A percentile compares a stretch with the other conserved stretches of the same genome.
These are phyloP conservation scores for Tieghemiomyces parasiticus DNA, from an alignment of 192 early-diverging fungal species.

Conservation along the genomic window DNA sequence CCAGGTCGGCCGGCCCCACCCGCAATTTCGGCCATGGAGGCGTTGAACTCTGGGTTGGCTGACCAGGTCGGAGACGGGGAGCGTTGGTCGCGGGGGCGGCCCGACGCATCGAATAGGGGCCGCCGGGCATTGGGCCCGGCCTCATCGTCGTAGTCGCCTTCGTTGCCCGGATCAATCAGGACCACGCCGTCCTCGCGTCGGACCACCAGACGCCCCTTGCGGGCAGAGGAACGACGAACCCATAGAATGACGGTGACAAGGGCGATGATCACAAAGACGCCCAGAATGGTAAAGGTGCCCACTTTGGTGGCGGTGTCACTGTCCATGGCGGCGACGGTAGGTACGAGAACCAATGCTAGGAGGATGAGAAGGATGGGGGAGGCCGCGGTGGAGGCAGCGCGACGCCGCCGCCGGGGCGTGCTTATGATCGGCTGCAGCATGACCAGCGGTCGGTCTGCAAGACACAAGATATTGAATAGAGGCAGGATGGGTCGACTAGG, in stretches of 20 bases:
- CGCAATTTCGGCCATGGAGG: background rate
- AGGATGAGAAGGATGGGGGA: too few relatives aligned
- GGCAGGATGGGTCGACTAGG: too few relatives aligned
- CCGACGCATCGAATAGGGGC: background rate
- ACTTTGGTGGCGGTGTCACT: conserved; percentile 9
- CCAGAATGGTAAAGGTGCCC: conserved; percentile 10
- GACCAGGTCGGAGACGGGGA: background rate
- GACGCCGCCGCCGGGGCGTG: too few relatives aligned
- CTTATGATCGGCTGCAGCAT: too few relatives aligned
- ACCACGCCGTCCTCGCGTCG: conserved; percentile 8
- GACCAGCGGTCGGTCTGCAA: too few relatives aligned
- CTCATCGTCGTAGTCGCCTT: conserved; percentile 11
- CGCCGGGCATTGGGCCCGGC: background rate
- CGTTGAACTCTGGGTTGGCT: background rate
- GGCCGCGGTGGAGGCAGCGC: too few relatives aligned
- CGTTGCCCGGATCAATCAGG: conserved; percentile 7
- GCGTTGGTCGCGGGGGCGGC: background rate
- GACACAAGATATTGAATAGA: too few relatives aligned
- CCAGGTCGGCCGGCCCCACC: too few relatives aligned
- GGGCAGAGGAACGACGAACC: background rate
- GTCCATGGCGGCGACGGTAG: background rate
- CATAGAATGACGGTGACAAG: conserved; percentile 3
- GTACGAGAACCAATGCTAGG: background rate
- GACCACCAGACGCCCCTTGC: background rate
- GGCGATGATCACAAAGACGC: conserved; percentile 8